Evolutionary conservation across 139 green algal species (phyloP), one percentile per base, ranked within the genome.

Genomic region (Chlamydomonas sp.): DNA sequence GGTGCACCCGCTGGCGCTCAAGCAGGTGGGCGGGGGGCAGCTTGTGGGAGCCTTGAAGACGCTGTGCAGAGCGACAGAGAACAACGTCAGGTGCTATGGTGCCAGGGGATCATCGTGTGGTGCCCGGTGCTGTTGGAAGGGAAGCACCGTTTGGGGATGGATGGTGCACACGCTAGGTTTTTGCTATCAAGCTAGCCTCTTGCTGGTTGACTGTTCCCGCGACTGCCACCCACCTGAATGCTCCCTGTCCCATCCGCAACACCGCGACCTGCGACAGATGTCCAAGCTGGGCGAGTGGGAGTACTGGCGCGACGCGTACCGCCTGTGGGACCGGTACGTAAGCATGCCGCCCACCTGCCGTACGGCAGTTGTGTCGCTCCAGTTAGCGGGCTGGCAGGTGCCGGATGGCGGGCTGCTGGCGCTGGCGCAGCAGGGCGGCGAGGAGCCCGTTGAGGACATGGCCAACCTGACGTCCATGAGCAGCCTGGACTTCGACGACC

Each of bases 401-500:
- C 3, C 49, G 9, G 49, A 1, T 49, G 80, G 69, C 58, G 79
- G 79, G 1, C 66, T 74, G 8, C 16, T 74, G 31, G 59, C 31
- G 31, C 31, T 49, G 31, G 31, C 31, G 31, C 31, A 49, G 31
- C 31, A 49, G 31, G 31, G 31, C 31, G 31, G 31, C 31, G 31
- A 49, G 31, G 31, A 49, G 31, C 31, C 31, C 31, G 31, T 49
- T 49, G 31, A 49, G 66, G 80, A 85, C 66, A 64, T 85, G 14
- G 18, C 64, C 80, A 68, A 57, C 9, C 80, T 85, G 14, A 85
- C 80, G 57, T 77, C 79, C 10, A 84, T 84, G 79, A 84, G 68
- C 68, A 78, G 67, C 58, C 68, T 85, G 68, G 80, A 85, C 80
- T 60, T 85, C 1, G 80, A 85, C 57, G 80, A 85, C 59, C 68